Base-by-base conservation (phyloP, 192 early-diverging fungal genomes). In the Gaertneriomyces semiglobifer region DNA sequence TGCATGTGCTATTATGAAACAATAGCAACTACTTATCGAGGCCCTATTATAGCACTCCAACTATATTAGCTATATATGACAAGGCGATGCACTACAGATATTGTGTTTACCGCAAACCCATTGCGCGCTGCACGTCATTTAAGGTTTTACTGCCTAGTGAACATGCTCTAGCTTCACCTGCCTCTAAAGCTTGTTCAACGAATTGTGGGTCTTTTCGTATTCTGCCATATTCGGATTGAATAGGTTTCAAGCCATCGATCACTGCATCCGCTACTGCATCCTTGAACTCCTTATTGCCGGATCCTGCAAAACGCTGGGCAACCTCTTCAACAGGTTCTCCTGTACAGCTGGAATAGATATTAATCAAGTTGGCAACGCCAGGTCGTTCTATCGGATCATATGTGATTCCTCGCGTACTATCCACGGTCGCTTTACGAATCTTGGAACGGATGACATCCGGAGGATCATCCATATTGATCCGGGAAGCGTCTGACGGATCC, bases 281-380 rank as follows among this genome's bases (percentile, higher is more conserved):
- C 76, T 97, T 95, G 42, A 97, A 87, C 47, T 63, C 72, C 62
- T 87, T 80, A 44, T 69, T 84, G 63, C 85, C 84, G 39, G 58
- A 76, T 6, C 73, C 47, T 5, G 59, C 71, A 58, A 84, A 80
- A 53, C 83, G 73, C 25, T 77, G 54, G 0, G 76, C 77, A 6
- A 88, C 81, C 40, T 79, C 75, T 6, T 83, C 81, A 8, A 78
- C 33, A 65, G 68, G 53, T 8, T 73, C 66, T 3, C 73, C 69
- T 4, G 59, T 20, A 16, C 71, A 46, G 1, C 84, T 85, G 8
- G 88, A 81, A 62, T 91, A 89, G 44, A 97, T 92, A n/a, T 77
- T 62, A 4, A 97, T 44, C 67, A 97, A 61, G 65, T 94, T 97
- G 39, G 88, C 81, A 4, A 97, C 86, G 6, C 91, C 95, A 0